phyloP scores from a whole-genome alignment of 805 yeast species.

The Danielia oregonensis region DNA sequence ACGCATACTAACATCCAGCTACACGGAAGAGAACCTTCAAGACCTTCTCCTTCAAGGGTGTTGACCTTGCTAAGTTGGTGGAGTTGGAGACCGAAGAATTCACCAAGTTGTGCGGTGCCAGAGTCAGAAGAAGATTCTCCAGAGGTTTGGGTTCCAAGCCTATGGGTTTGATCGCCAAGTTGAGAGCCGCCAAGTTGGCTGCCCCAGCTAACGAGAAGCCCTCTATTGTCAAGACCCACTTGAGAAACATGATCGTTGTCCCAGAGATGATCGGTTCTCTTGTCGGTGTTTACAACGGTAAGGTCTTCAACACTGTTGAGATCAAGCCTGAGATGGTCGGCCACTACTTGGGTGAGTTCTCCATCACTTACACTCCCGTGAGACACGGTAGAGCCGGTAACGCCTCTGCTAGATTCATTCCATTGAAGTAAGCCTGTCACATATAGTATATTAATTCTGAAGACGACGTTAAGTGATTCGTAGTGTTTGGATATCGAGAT shows the following conservation, averaged over 20 bases:
- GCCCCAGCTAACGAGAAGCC: conserved; percentile 95
- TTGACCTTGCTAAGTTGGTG: conserved; percentile 90
- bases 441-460: conserved; percentile 17
- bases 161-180: conserved; percentile 93
- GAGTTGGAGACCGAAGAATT: conserved; percentile 95
- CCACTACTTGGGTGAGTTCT: conserved; percentile 99
- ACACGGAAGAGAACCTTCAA: conserved; percentile 90
- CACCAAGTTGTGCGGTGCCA: conserved; percentile 93
- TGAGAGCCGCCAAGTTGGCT: conserved; percentile 94
- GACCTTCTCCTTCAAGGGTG: conserved; percentile 98
- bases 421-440: conserved; percentile 42
- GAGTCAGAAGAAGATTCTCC: conserved; percentile 99
- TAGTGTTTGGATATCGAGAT: not conserved
- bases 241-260: conserved; percentile 96
- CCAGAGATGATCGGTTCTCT: conserved; percentile 99
- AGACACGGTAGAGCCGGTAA: conserved; percentile 99
- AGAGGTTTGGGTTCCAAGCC: conserved; percentile 96
- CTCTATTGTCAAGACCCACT: conserved; percentile 96
- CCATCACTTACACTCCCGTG: conserved; percentile 99
- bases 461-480: too few relatives aligned
- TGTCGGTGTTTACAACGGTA: conserved; percentile 99
- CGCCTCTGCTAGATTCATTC: conserved; percentile 76
- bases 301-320: conserved; percentile 98
- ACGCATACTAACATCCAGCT: conserved; percentile 25
- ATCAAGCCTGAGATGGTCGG: conserved; percentile 99